Evolutionary conservation across 768 basidiomycete genomes (phyloP).

Genomic region (Termitomyces sp.): DNA sequence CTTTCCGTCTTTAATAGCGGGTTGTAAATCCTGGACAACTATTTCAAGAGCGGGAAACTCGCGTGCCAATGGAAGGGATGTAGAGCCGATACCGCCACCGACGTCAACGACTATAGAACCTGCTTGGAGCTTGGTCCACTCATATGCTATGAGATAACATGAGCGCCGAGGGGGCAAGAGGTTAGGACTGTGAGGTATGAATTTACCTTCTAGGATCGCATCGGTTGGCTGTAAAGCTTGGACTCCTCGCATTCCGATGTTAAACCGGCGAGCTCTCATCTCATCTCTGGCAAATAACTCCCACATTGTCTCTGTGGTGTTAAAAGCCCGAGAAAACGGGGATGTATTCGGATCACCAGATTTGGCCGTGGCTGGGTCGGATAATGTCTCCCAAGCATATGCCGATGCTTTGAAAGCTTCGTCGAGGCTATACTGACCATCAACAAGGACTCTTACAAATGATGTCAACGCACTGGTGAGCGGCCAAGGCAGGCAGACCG

Average conservation of each 20-base stretch:
- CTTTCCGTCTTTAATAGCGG: slow-evolving; percentile 18
- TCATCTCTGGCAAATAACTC: slow-evolving; percentile 18
- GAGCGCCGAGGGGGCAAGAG: background rate
- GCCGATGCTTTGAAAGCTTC: slow-evolving; percentile 25
- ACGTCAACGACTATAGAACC: slow-evolving; percentile 25
- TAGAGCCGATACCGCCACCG: slow-evolving; percentile 29
- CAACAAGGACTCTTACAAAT: background rate
- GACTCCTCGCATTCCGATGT: slow-evolving; percentile 25
- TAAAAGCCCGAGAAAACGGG: slow-evolving; percentile 21
- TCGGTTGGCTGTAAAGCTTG: slow-evolving; percentile 20
- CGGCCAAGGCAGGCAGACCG: slow-evolving; percentile 21
- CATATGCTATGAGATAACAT: slow-evolving; percentile 3
- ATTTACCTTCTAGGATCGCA: slow-evolving; percentile 13
- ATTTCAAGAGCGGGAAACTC: slow-evolving; percentile 25
- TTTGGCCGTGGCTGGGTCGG: slow-evolving; percentile 20
- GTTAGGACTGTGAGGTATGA: background rate
- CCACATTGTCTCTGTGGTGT: slow-evolving; percentile 20
- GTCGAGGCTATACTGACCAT: slow-evolving; percentile 19
- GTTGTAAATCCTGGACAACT: slow-evolving; percentile 25
- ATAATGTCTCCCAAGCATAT: slow-evolving; percentile 26
- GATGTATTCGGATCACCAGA: slow-evolving; percentile 21
- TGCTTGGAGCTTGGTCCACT: slow-evolving; percentile 3
- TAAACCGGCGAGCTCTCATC: slow-evolving; percentile 21
- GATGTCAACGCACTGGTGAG: slow-evolving; percentile 18
- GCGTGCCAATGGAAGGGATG: slow-evolving; percentile 22